phyloP scores from a whole-genome alignment of 805 yeast genomes.

The Groenewaldozyma tartarivorans region DNA sequence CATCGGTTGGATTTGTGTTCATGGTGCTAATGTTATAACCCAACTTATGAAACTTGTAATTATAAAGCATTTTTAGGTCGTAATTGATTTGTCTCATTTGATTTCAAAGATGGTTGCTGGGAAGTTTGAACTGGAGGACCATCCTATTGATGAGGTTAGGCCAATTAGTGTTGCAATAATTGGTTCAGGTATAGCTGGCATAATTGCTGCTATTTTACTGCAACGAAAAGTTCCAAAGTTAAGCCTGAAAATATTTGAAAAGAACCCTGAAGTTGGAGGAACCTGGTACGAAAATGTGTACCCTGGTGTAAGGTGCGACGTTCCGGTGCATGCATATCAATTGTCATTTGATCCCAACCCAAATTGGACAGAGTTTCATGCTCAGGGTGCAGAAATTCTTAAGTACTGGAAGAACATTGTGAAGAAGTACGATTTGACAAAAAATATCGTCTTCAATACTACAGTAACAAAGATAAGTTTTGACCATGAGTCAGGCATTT shows the following conservation, averaged over 20 bases:
- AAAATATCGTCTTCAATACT: slow-evolving; percentile 15
- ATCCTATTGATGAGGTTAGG: slow-evolving; percentile 9
- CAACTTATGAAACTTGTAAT: too few relatives aligned
- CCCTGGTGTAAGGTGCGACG: slow-evolving; percentile 21
- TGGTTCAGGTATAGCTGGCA: slow-evolving; percentile 25
- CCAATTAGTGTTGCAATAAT: slow-evolving; percentile 19
- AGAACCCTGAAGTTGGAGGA: slow-evolving; percentile 14
- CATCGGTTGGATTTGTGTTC: too few relatives aligned
- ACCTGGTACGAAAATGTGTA: slow-evolving; percentile 18
- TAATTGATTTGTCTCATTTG: too few relatives aligned
- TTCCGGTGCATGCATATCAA: slow-evolving; percentile 24
- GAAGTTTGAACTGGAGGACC: slow-evolving; percentile 7
- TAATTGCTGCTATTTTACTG: slow-evolving; percentile 17
- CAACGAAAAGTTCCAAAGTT: slow-evolving; percentile 17
- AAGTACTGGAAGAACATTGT: slow-evolving; percentile 20
- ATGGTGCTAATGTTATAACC: too few relatives aligned
- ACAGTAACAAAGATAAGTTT: slow-evolving; percentile 15
- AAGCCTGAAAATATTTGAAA: too few relatives aligned
- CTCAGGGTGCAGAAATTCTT: slow-evolving; percentile 19
- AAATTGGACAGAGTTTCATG: slow-evolving; percentile 20
- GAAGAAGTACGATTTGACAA: slow-evolving; percentile 17
- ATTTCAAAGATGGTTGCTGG: slow-evolving; percentile 8
- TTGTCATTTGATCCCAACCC: slow-evolving; percentile 22
- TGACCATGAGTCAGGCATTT: slow-evolving; percentile 13
- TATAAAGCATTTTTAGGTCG: too few relatives aligned